phyloP scores from a whole-genome alignment of 2,329 filamentous ascomycete genomes.

The Fusarium buxicola region DNA sequence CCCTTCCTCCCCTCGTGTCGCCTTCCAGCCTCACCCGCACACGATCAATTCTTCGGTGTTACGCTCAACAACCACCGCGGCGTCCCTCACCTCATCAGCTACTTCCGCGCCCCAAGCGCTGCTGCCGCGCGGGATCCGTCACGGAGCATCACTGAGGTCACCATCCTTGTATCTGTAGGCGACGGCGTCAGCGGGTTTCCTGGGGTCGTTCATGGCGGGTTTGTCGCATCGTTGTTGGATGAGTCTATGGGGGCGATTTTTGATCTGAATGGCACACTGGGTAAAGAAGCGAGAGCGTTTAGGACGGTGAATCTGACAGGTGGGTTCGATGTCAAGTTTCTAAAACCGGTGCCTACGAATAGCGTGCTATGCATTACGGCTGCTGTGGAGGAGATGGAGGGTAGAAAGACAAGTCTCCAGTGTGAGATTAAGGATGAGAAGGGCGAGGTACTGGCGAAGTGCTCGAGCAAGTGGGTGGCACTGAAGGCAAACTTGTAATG shows the following conservation, averaged over 20 bases:
- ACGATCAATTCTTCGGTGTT: constrained; percentile 52
- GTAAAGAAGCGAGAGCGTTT: constrained; percentile 47
- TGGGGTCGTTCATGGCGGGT: constrained; percentile 52
- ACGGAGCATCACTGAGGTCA: constrained; percentile 46
- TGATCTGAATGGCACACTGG: constrained; percentile 51
- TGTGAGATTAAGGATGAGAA: constrained; percentile 48
- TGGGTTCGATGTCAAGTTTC: constrained; percentile 50
- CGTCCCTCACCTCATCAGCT: constrained; percentile 51
- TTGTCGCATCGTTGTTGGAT: constrained; percentile 52
- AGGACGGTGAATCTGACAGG: constrained; percentile 50
- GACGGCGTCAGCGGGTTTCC: constrained; percentile 51
- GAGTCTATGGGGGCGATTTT: constrained; percentile 53
- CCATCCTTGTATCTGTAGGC: constrained; percentile 50
- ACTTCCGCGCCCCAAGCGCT: constrained; percentile 48
- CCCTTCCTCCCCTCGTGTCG: constrained; percentile 51
- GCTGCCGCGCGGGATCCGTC: constrained; percentile 39
- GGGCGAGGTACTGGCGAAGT: constrained; percentile 47
- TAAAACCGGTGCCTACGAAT: constrained; percentile 48
- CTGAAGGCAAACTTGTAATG: constrained; percentile 47
- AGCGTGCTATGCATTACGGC: constrained; percentile 48
- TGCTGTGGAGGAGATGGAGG: constrained; percentile 48
- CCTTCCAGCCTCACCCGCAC: constrained; percentile 44
- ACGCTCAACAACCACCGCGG: constrained; percentile 47
- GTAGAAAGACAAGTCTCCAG: constrained; percentile 49
- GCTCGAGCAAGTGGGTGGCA: constrained; percentile 50